Evolutionary conservation across 2,329 filamentous ascomycete species (phyloP), one percentile per base, ranked within the genome.

Genomic region (Lomentospora prolificans): DNA sequence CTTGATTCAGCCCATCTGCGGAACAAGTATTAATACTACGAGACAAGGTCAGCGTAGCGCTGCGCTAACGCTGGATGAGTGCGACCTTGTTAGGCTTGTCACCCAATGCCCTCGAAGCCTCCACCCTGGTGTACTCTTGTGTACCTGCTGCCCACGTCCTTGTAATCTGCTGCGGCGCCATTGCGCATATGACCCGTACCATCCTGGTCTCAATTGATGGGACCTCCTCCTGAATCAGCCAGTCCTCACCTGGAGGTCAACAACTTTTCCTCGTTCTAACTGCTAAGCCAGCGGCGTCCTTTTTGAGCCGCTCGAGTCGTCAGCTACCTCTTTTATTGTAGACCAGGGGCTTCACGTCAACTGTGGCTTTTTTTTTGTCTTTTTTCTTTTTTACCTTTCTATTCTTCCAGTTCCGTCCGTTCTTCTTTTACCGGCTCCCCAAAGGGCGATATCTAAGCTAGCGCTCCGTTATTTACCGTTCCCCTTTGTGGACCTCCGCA

Each of bases 291-390:
- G 6, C 30, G 30, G 12, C 30, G 6, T 33, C 12, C 12, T 33
- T 12, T 12, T 33, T 33, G 30, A 33, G 55, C 57, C 58, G 27
- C 36, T 51, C 58, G 57, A 57, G 57, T 58, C 57, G 56, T 55
- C 55, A 12, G 3, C n/a, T 30, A 50, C 57, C 30, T 33, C 6
- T 12, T 33, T 33, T 33, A 33, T 33, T 33, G 30, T 33, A 33
- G 30, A 12, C 6, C 6, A 33, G 12, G 30, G 30, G 30, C 30
- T 33, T 33, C 12, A 12, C 30, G 7, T 33, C 30, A 33, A 33
- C 12, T 12, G 30, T 33, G 7, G 30, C 30, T 33, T 33, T 33
- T 33, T 33, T 7, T 33, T n/a, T n/a, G n/a, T n/a, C n/a, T n/a
- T n/a, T n/a, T n/a, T 41, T 17, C 36, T 41, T 41, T 41, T 17